phyloP scores from a whole-genome alignment of 2,329 filamentous ascomycete genomes.

The Emydomyces testavorans region DNA sequence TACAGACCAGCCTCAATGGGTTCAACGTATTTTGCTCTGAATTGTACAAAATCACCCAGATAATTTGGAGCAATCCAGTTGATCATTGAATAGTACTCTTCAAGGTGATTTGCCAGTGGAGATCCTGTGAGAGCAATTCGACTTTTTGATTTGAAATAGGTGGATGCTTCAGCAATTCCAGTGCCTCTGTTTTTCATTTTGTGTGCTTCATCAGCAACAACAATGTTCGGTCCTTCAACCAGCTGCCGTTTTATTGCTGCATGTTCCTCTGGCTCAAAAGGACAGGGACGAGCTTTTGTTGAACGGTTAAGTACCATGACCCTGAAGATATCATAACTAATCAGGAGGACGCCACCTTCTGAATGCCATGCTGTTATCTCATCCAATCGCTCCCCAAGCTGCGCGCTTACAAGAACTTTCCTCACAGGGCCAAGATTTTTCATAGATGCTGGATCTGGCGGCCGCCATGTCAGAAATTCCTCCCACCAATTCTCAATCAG shows the following conservation, averaged over 20 bases:
- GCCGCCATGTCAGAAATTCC: constrained; percentile 61
- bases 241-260: constrained; percentile 40
- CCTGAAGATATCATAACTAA: constrained; percentile 63
- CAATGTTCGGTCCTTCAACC: constrained; percentile 53
- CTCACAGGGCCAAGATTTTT: constrained; percentile 45
- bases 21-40: constrained; percentile 55
- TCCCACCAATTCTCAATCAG: constrained; percentile 74
- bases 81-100: constrained; percentile 78
- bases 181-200: constrained; percentile 56
- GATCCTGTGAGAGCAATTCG: constrained; percentile 80
- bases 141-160: constrained; percentile 52
- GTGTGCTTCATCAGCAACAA: constrained; percentile 81
- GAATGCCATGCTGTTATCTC: constrained; percentile 49
- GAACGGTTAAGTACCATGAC: constrained; percentile 31
- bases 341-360: constrained; percentile 59
- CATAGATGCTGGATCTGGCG: constrained; percentile 25
- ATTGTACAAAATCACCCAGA: constrained; percentile 57
- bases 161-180: constrained; percentile 43
- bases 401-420: constrained; percentile 41
- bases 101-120: constrained; percentile 70
- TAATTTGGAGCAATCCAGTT: constrained; percentile 75
- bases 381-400: constrained; percentile 31
- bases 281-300: constrained; percentile 19
- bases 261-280: constrained; percentile 30
- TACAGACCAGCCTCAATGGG: constrained; percentile 65